Base-by-base conservation (phyloP, 2,329 filamentous ascomycete species). In the Macrophomina pseudophaseolina region DNA sequence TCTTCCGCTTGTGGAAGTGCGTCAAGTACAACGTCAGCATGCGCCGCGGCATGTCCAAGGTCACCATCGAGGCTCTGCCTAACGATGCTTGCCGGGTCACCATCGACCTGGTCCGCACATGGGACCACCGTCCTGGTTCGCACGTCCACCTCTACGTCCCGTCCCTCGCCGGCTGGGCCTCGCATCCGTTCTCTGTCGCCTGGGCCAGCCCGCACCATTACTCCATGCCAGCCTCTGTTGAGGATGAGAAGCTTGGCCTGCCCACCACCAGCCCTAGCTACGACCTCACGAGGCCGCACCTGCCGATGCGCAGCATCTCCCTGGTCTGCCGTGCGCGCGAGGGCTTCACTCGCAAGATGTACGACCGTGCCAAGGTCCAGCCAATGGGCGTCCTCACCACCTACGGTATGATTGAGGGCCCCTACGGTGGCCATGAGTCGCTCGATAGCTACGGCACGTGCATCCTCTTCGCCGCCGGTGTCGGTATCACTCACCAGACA, bases 401-500 rank as follows among this genome's bases (percentile, higher is more conserved):
- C 6, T 87, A 80, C 42, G 91, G 90, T 70, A 85, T 88, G 54
- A 87, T 91, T 49, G 91, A 94, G 78, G 91, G 91, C 0, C 91
- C 91, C 0, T 94, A 94, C 73, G 85, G 91, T 58, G 90, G 88
- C 44, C 84, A 89, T 74, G 89, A 93, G 75, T 84, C 82, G 70
- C 84, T 94, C 75, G 84, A 89, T 68, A 92, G 90, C 1, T 94
- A 93, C 77, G 91, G 91, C 70, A 93, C 90, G 0, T 88, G 91
- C 35, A 87, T 94, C 76, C 85, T 94, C 46, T 92, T 94, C 74
- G 91, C 91, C 0, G 91, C 91, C 66, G 91, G 91, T 72, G 90
- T 94, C 12, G 91, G 91, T 69, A 91, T 94, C 72, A 93, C 91
- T 0, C 91, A 94, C 72, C 90, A 91, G 70, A 87, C 93, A 32